Evolutionary conservation across 306 rosid genomes (phyloP), one percentile per base, ranked within the genome.

Genomic region (Castanopsis chinensis): DNA sequence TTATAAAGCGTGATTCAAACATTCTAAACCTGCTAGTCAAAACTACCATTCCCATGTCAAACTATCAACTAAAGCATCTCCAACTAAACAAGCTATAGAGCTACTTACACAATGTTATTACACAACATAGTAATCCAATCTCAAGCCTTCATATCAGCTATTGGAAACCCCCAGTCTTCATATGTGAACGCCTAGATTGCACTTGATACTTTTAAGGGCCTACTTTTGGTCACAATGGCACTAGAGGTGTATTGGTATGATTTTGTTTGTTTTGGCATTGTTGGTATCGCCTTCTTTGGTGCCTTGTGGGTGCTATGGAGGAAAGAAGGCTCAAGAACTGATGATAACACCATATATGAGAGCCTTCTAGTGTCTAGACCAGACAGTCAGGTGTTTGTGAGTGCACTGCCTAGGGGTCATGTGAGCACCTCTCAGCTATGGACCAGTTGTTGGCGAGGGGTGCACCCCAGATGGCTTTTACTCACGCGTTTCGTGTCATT

Each of bases 371-470:
- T 83, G 76, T 77, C 83, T 75, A 78, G 81, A 20, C 86, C 88
- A 0, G 88, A 84, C 54, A 3, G 23, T 25, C 84, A 80, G 28
- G 88, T 83, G 9, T 71, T 55, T 13, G 88, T 72, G 21, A 79
- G 69, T 55, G 87, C 81, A 27, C 28, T 89, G 77, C 89, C 86
- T 15, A 79, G 58, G 33, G 89, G 85, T 28, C 88, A 85, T 19
- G 68, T 88, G 1, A 85, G 79, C 60, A 63, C 77, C 57, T 79
- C 82, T 43, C 93, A 90, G 59, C 67, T 87, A 10, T 92, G 97
- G 97, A 86, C 85, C 25, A 87, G 89, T 43, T 92, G 95, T 73
- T 92, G 95, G 95, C 77, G 76, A 41, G 93, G 88, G 12, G 80
- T 92, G 43, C 90, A 87, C 81, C 97, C 97, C 8, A 37, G 75